Base-by-base conservation (phyloP, 371 early-diverging fungal species). In the Actinomortierella ambigua region DNA sequence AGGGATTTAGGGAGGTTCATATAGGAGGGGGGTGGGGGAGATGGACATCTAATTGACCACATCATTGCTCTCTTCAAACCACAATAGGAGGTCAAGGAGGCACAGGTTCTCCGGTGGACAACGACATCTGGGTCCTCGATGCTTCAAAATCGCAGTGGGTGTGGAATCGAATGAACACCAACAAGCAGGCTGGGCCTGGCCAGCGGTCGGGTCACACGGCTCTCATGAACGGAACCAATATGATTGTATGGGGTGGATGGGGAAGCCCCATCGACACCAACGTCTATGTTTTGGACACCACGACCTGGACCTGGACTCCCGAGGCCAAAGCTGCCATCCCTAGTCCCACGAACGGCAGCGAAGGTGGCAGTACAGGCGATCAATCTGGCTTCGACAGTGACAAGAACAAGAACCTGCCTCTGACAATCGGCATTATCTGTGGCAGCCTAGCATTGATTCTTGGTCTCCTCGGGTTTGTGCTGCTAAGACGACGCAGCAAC, bases 191-290 rank as follows among this genome's bases (percentile, higher is more conserved):
- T 15, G 71, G 71, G 20, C 71, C 71, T 2, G 71, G 71, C 15
- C 50, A 65, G 17, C 34, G 71, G 13, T 65, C 66, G 14, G 71
- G 71, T 11, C 71, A 70, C 18, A 61, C 71, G 2, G 65, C 71
- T 1, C 56, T 70, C 11, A 6, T 70, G 49, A 70, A 70, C 20
- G 65, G 62, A 2, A 70, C 71, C 47, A 70, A 65, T n/a, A 65
- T 70, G 61, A 58, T 70, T 13, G 62, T 70, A 15, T 70, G 71
- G 71, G 71, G 71, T 22, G 71, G 71, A 15, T 70, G 51, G 23
- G 71, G 71, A 14, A 39, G 61, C 9, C 55, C 70, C 0, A 56
- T 22, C 11, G 71, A 70, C 18, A 55, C 43, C 26, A 65, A 65
- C 14, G 58, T 70, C 8, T 70, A 70, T 20, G 65, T 70, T 29